These are phyloP conservation scores for Golubevia sp. DNA, from an alignment of 1,284 basidiomycete genomes.

Conservation along the genomic window DNA sequence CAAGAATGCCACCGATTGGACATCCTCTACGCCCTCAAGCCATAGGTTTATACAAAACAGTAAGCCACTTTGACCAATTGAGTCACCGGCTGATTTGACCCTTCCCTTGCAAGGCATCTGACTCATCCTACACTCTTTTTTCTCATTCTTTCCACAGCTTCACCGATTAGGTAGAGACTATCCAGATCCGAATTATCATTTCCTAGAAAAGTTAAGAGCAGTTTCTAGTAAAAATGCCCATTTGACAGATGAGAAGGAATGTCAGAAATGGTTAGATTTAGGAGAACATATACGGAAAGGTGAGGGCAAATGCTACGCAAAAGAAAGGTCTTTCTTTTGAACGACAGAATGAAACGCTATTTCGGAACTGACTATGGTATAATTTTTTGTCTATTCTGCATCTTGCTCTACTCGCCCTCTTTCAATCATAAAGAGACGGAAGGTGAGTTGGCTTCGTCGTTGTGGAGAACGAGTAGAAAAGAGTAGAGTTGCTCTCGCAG, in stretches of 20 bases:
- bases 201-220: constrained; percentile 46
- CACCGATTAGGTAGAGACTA: constrained; percentile 57
- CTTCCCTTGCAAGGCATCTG: not conserved
- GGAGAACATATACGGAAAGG: constrained; percentile 51
- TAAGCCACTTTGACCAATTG: constrained; percentile 12
- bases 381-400: not conserved
- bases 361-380: too few species aligned
- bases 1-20: constrained; percentile 47
- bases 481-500: too few species aligned
- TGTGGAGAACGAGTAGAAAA: too few species aligned
- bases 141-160: constrained; percentile 16
- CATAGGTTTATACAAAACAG: constrained; percentile 54
- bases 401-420: not conserved
- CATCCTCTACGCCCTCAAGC: constrained; percentile 49
- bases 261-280: constrained; percentile 42
- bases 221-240: constrained; percentile 45
- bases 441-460: constrained; percentile 2
- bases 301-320: constrained; percentile 11
- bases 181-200: constrained; percentile 56
- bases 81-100: not conserved
- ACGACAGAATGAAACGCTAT: too few species aligned
- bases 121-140: not conserved
- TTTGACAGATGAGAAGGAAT: constrained; percentile 48
- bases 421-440: constrained; percentile 37
- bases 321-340: not conserved